Evolutionary conservation across 2,329 filamentous ascomycete species (phyloP).

Genomic region (Paecilomyces variotii): DNA sequence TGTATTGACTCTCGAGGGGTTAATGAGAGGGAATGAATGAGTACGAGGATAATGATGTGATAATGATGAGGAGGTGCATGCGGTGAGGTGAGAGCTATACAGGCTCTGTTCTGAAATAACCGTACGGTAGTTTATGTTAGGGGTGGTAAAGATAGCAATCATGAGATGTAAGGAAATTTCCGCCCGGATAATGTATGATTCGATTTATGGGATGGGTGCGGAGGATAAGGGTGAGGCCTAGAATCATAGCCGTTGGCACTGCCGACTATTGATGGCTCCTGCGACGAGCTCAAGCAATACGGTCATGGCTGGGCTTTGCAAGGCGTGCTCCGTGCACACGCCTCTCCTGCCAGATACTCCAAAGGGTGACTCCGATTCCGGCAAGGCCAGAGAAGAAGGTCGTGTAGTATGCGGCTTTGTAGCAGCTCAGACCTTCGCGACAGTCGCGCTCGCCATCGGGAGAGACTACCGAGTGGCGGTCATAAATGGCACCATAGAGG

Average conservation of each 20-base stretch:
- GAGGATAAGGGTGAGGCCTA: background rate
- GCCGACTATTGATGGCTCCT: background rate
- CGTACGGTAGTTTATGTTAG: no score
- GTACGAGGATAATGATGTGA: no score
- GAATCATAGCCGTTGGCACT: background rate
- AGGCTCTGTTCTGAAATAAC: no score
- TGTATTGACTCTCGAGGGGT: no score
- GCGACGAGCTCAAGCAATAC: conserved; percentile 18
- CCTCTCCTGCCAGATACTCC: conserved; percentile 36
- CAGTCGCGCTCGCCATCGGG: conserved; percentile 66
- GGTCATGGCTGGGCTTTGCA: conserved; percentile 22
- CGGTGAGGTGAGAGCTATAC: no score
- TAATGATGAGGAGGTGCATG: no score
- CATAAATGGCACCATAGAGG: conserved; percentile 77
- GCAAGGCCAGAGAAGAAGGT: conserved; percentile 65
- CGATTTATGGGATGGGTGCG: no score
- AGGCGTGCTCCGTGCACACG: conserved; percentile 16
- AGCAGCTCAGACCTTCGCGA: conserved; percentile 69
- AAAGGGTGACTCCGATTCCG: conserved; percentile 62
- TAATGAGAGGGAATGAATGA: no score
- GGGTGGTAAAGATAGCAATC: no score
- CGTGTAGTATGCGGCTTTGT: conserved; percentile 69
- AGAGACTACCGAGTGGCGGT: conserved; percentile 64
- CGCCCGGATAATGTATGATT: no score
- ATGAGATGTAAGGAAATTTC: no score